Conservation (phyloP, 192 early-diverging fungal species). For the Backusella morwellensis region DNA sequence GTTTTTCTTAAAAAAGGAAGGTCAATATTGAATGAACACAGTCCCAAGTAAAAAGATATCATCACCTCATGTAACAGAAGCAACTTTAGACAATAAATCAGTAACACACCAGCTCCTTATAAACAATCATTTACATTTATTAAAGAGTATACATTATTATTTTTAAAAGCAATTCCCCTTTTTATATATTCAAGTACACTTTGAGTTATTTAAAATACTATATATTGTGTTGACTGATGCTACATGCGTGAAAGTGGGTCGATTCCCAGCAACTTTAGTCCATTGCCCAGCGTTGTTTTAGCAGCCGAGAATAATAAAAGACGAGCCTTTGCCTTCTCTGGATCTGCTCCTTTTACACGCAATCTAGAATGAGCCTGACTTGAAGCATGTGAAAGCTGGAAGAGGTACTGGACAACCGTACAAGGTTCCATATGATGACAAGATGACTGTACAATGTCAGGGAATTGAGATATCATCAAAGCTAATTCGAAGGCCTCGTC, state of each 20-base stretch:
- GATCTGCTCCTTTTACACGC: constrained; percentile 60
- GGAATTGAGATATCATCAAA: constrained; percentile 75
- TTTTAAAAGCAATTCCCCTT: too few species aligned
- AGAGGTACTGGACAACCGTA: constrained; percentile 74
- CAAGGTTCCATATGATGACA: constrained; percentile 72
- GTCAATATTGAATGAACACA: too few species aligned
- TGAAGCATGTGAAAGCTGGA: constrained; percentile 72
- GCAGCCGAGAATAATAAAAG: constrained; percentile 76
- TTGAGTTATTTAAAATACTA: too few species aligned
- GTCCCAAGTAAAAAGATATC: too few species aligned
- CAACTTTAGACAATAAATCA: too few species aligned
- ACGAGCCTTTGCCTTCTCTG: constrained; percentile 72
- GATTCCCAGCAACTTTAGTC: constrained; percentile 72
- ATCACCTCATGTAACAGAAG: too few species aligned
- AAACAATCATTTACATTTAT: too few species aligned
- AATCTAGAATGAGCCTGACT: constrained; percentile 64
- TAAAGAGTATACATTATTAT: too few species aligned
- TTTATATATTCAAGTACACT: too few species aligned
- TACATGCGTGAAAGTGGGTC: constrained; percentile 85
- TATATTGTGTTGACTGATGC: background rate
- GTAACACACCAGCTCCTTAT: too few species aligned
- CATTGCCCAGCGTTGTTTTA: constrained; percentile 79
- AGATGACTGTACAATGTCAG: constrained; percentile 66
- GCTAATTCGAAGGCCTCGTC: constrained; percentile 66
- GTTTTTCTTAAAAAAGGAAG: too few species aligned